Evolutionary conservation across 2,329 filamentous ascomycete genomes (phyloP).

Genomic region (Trichophyton equinum): DNA sequence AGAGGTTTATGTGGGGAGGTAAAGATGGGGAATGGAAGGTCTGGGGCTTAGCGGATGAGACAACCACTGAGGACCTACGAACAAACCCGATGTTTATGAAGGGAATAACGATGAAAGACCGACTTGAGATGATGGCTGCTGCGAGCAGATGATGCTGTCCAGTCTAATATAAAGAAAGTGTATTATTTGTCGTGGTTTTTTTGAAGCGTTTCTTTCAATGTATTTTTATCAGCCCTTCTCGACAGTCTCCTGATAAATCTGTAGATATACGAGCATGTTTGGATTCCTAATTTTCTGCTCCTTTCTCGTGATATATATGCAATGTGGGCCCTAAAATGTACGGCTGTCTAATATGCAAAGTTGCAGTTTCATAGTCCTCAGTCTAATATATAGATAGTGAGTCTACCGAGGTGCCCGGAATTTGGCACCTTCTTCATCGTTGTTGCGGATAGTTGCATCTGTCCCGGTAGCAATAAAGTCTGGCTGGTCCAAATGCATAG

Average conservation of each 20-base stretch:
- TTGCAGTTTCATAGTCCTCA: too few relatives aligned
- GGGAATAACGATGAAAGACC: constrained; percentile 25
- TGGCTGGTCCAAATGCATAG: not conserved
- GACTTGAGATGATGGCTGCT: constrained; percentile 23
- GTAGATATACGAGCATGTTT: not conserved
- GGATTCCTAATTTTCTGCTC: not conserved
- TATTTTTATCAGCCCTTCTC: not conserved
- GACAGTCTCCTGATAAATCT: not conserved
- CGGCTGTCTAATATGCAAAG: too few relatives aligned
- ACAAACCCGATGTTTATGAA: constrained; percentile 24
- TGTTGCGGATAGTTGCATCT: not conserved
- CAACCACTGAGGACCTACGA: constrained; percentile 27
- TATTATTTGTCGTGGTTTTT: not conserved
- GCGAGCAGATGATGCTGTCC: not conserved
- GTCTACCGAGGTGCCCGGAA: not conserved
- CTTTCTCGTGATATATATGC: not conserved
- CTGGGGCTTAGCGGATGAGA: constrained; percentile 38
- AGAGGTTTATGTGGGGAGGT: constrained; percentile 33
- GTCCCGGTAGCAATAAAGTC: not conserved
- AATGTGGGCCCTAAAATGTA: not conserved
- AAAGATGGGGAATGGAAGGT: constrained; percentile 36
- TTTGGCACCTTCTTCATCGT: constrained; percentile 9
- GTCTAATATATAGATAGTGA: not conserved
- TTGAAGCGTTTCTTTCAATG: not conserved
- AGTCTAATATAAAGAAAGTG: not conserved